Conservation (phyloP, 768 basidiomycete genomes). For the Rhodotorula kratochvilovae region DNA sequence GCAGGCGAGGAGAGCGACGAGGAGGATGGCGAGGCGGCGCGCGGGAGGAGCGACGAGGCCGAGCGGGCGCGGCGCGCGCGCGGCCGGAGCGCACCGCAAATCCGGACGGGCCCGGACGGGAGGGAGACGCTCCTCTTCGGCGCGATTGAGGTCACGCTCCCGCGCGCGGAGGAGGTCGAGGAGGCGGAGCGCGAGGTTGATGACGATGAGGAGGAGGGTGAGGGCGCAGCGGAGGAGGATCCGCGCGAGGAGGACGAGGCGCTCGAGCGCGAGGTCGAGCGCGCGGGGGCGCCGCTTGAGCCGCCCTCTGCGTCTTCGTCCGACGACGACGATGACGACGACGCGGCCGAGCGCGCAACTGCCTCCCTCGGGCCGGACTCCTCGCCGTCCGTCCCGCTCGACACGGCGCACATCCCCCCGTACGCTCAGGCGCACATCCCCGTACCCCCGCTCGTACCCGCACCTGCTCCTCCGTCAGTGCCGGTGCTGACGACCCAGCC, state of each 20-base stretch:
- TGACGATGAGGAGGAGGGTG: not conserved
- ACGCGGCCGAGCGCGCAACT: too few species aligned
- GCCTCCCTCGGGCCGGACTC: too few species aligned
- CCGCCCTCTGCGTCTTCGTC: too few species aligned
- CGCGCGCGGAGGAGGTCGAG: constrained; percentile 26
- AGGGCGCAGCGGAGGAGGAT: not conserved
- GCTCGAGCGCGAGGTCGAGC: too few species aligned
- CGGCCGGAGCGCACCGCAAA: constrained; percentile 34
- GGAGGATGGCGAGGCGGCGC: not conserved
- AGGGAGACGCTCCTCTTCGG: constrained; percentile 35
- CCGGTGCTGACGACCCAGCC: constrained; percentile 25
- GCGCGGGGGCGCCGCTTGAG: too few species aligned
- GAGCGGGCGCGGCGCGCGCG: not conserved
- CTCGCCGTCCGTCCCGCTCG: too few species aligned
- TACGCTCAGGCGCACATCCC: too few species aligned
- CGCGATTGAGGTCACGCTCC: constrained; percentile 36
- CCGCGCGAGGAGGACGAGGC: too few species aligned
- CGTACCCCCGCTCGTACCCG: too few species aligned
- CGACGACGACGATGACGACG: too few species aligned
- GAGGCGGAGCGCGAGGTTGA: constrained; percentile 21
- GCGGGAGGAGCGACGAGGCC: not conserved
- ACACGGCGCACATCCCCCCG: too few species aligned
- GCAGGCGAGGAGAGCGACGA: not conserved
- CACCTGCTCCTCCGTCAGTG: not conserved
- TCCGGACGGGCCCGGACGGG: constrained; percentile 31